These are phyloP conservation scores for Pichia heedii DNA, from an alignment of 805 yeast genomes.

Conservation along the genomic window DNA sequence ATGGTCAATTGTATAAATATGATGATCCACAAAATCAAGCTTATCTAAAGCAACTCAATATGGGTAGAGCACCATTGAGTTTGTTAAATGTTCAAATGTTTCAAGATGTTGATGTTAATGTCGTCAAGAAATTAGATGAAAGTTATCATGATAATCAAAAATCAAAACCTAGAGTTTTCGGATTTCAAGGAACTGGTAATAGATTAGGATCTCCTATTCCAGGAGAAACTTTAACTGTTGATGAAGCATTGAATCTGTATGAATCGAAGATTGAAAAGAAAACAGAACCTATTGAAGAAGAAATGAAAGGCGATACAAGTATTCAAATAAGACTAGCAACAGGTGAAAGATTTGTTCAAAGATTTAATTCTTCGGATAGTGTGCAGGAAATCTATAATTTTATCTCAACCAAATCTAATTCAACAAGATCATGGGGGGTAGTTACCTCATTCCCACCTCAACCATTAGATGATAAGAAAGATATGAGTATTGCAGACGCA, in stretches of 20 bases:
- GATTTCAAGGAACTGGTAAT: conserved; percentile 72
- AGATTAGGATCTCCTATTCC: conserved; percentile 88
- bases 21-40: conserved; percentile 87
- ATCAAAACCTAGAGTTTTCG: conserved; percentile 38
- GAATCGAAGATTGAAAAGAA: conserved; percentile 6
- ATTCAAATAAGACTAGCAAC: conserved; percentile 80
- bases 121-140: conserved; percentile 73
- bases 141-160: conserved; percentile 52
- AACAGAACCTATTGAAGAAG: conserved; percentile 8
- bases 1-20: conserved; percentile 75
- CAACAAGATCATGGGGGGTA: conserved; percentile 47
- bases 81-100: conserved; percentile 77
- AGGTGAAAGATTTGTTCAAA: conserved; percentile 60
- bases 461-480: conserved; percentile 52
- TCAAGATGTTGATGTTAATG: conserved; percentile 88
- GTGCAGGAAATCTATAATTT: conserved; percentile 61
- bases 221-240: conserved; percentile 38
- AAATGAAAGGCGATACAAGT: conserved; percentile 39
- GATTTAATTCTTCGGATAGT: conserved; percentile 56
- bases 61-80: conserved; percentile 86
- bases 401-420: conserved; percentile 42
- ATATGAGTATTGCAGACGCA: conserved; percentile 57
- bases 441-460: conserved; percentile 79
- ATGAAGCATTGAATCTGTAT: conserved; percentile 2
- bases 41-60: conserved; percentile 69